phyloP scores from a whole-genome alignment of 2,329 filamentous ascomycete species.

The Hypoxylon rubiginosum region DNA sequence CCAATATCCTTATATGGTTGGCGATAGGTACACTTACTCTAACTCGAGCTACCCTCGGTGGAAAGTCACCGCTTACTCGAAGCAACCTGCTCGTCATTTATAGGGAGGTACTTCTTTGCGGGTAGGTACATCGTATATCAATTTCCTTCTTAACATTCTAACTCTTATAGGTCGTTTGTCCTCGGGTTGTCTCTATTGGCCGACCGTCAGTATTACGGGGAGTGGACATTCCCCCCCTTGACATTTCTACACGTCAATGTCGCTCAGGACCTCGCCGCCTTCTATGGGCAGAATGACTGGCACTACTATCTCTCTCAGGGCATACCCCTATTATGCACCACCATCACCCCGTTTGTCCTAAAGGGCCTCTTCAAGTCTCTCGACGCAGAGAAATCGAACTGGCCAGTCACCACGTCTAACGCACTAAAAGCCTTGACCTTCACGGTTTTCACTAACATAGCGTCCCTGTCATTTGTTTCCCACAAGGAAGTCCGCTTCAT shows the following conservation, averaged over 20 bases:
- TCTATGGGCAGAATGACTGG: slow-evolving; percentile 91
- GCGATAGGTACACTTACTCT: slow-evolving; percentile 71
- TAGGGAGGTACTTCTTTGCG: slow-evolving; percentile 75
- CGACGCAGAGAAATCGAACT: slow-evolving; percentile 53
- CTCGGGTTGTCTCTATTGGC: slow-evolving; percentile 74
- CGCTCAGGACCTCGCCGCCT: slow-evolving; percentile 85
- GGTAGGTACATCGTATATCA: slow-evolving; percentile 52
- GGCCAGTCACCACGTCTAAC: slow-evolving; percentile 55
- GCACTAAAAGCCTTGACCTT: slow-evolving; percentile 69
- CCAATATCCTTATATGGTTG: slow-evolving; percentile 89
- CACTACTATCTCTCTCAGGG: slow-evolving; percentile 96
- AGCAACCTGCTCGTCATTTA: slow-evolving; percentile 66
- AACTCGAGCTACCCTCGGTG: slow-evolving; percentile 57
- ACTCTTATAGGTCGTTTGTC: slow-evolving; percentile 59
- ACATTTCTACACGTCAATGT: slow-evolving; percentile 94
- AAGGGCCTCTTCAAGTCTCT: slow-evolving; percentile 70
- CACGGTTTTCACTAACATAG: slow-evolving; percentile 70
- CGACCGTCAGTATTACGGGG: slow-evolving; percentile 84
- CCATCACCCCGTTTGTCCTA: slow-evolving; percentile 81
- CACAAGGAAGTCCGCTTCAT: slow-evolving; percentile 99
- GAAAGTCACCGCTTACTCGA: slow-evolving; percentile 58
- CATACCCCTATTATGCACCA: slow-evolving; percentile 86
- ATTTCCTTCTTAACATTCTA: slow-evolving; percentile 10
- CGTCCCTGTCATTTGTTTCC: slow-evolving; percentile 79
- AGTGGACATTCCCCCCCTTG: slow-evolving; percentile 90